These are phyloP conservation scores for Davidsoniella neocaledoniae DNA, from an alignment of 2,329 filamentous ascomycete species.

Conservation along the genomic window DNA sequence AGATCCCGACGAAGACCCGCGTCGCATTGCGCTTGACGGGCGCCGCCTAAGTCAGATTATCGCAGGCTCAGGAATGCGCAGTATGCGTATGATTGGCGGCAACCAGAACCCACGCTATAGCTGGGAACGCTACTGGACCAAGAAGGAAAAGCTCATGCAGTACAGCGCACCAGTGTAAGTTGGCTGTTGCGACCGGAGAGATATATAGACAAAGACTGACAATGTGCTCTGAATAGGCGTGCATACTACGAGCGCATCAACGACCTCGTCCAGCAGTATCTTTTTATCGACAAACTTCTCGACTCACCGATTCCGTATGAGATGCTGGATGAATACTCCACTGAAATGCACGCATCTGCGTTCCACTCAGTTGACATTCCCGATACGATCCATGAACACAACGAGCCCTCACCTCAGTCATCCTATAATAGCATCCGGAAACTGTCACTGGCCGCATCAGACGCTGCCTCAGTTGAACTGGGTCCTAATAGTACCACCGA, in stretches of 20 bases:
- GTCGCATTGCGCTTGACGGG: conserved; percentile 34
- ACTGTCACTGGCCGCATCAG: not conserved
- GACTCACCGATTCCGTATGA: conserved; percentile 88
- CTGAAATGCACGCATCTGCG: conserved; percentile 39
- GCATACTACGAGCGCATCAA: conserved; percentile 84
- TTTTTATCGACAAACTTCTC: conserved; percentile 80
- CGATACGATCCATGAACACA: conserved; percentile 51
- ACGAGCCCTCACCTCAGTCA: conserved; percentile 15
- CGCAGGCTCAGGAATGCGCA: conserved; percentile 56
- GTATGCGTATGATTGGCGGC: conserved; percentile 76
- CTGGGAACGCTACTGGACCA: conserved; percentile 71
- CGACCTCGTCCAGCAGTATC: conserved; percentile 73
- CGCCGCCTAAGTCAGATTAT: conserved; percentile 42
- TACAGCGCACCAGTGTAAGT: conserved; percentile 55
- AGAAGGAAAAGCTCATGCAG: conserved; percentile 51
- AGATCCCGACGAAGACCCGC: conserved; percentile 27
- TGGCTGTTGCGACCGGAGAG: not conserved
- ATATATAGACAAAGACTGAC: not conserved
- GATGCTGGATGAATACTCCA: conserved; percentile 71
- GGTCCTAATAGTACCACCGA: conserved; percentile 19
- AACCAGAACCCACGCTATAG: conserved; percentile 72
- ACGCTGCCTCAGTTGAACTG: conserved; percentile 13
- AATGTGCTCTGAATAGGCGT: conserved; percentile 31
- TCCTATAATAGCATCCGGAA: conserved; percentile 19
- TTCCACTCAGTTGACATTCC: conserved; percentile 45